Base-by-base conservation (phyloP, 805 yeast species). In the Tetrapisispora iriomotensis region DNA sequence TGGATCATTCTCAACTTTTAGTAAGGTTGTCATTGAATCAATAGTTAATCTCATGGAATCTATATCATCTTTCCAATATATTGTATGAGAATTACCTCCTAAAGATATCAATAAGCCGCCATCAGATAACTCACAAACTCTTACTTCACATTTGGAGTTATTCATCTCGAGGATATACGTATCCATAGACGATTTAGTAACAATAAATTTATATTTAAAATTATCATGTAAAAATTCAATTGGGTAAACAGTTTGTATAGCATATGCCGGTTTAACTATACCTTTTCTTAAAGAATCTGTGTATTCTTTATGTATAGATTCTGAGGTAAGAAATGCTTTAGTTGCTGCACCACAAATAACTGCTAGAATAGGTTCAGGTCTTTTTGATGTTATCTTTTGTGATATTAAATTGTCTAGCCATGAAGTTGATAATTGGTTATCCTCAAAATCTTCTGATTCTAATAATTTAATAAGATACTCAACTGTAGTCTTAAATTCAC, bases 51-150 rank as follows among this genome's bases (percentile, higher is more conserved):
- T 79, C 10, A 96, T 90, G 26, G 95, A 94, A 40, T 86, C 78
- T 45, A 92, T 88, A 68, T 94, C 98, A 58, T 92, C 96, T 63
- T 92, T 88, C 95, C 95, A 92, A 69, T 92, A 92, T 38, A 92
- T 82, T 25, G 95, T 77, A 65, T 92, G 96, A 7, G 96, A 84
- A 57, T 79, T 85, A 48, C 97, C 97, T 47, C 81, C 95, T 45
- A 92, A 62, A 3, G 95, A 79, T 51, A 85, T 69, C 55, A 92
- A 74, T 43, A 94, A 68, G 29, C 97, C 96, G 54, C 99, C 98
- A 59, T 94, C 98, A 41, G 94, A 79, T 43, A 92, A 73, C n/a
- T 83, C 70, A 50, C 85, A 79, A 15, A 82, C 95, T 46, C 90
- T 85, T 41, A 88, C 88, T 44, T 81, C 85, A 56, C 79, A 80